Conservation (phyloP, 441 rosid species). For the Raphanus hybrid region DNA sequence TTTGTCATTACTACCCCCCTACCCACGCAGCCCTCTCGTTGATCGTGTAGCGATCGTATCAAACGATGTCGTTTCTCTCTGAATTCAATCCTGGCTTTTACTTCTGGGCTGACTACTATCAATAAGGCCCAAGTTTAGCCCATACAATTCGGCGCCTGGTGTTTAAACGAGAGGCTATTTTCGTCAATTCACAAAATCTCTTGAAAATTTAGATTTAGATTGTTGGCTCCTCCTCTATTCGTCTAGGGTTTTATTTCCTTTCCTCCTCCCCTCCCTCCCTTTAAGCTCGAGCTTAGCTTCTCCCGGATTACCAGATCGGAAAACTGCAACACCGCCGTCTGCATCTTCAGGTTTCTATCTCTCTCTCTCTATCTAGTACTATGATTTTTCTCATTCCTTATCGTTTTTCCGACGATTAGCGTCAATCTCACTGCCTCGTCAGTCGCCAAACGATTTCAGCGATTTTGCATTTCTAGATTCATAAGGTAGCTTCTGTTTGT, state of each 20-base stretch:
- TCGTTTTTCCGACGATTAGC: background rate
- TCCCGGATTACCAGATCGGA: background rate
- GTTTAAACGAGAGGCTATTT: slow-evolving; percentile 21
- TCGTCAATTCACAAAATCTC: slow-evolving; percentile 21
- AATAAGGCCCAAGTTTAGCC: slow-evolving; percentile 9
- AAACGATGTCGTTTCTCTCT: too few species aligned
- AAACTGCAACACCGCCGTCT: background rate
- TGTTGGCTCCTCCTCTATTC: background rate
- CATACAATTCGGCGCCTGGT: background rate
- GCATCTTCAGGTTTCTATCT: slow-evolving; percentile 28
- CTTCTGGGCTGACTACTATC: background rate
- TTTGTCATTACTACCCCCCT: too few species aligned
- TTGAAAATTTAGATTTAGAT: background rate
- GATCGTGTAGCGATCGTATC: too few species aligned
- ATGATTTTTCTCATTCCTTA: background rate
- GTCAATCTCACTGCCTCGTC: background rate
- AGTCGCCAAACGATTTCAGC: background rate
- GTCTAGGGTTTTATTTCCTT: slow-evolving; percentile 38
- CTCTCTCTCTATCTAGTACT: background rate
- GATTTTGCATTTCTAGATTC: background rate
- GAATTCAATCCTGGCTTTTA: background rate
- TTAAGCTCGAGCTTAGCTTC: slow-evolving; percentile 20
- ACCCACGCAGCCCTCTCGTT: too few species aligned
- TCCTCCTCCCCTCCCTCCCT: slow-evolving; percentile 27
- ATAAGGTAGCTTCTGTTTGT: background rate